phyloP scores from a whole-genome alignment of 164 flowering plant species.

The Vitis rupestris region DNA sequence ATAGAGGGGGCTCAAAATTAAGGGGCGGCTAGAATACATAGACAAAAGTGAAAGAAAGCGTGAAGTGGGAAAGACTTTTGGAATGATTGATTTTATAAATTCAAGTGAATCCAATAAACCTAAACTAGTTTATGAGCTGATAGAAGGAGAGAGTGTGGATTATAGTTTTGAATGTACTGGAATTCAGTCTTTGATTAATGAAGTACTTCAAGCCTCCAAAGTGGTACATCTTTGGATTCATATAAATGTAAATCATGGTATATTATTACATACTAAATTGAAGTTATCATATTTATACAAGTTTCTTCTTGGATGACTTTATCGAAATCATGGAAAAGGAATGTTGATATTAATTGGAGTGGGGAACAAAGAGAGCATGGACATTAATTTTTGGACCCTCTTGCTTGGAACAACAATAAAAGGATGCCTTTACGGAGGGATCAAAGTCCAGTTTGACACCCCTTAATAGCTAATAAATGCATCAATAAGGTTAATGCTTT shows the following conservation, averaged over 20 bases:
- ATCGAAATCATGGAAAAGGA: slow-evolving; percentile 37
- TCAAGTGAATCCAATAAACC: slow-evolving; percentile 26
- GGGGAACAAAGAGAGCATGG: slow-evolving; percentile 1
- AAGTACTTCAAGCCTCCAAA: slow-evolving; percentile 41
- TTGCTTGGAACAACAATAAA: slow-evolving; percentile 34
- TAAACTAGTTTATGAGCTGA: slow-evolving; percentile 35
- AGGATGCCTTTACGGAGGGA: slow-evolving; percentile 45
- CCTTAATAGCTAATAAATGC: slow-evolving; percentile 33
- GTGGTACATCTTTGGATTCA: slow-evolving; percentile 22
- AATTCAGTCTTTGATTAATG: slow-evolving; percentile 19
- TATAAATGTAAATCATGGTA: too few species aligned
- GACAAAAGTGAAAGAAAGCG: slow-evolving; percentile 31
- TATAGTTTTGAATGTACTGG: slow-evolving; percentile 57
- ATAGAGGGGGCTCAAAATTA: slow-evolving; percentile 31
- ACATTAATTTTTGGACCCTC: slow-evolving; percentile 16
- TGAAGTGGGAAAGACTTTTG: slow-evolving; percentile 36
- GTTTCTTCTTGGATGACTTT: neutral
- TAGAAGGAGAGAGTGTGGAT: slow-evolving; percentile 48
- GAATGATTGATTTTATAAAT: slow-evolving; percentile 53
- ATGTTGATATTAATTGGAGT: slow-evolving; percentile 29
- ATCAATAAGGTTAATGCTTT: slow-evolving; percentile 21
- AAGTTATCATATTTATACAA: too few species aligned
- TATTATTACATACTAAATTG: too few species aligned
- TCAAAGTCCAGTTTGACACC: slow-evolving; percentile 40
- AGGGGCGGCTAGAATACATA: slow-evolving; percentile 42